These are phyloP conservation scores for Colletotrichum chrysophilum DNA, from an alignment of 2,329 filamentous ascomycete genomes.

Conservation along the genomic window DNA sequence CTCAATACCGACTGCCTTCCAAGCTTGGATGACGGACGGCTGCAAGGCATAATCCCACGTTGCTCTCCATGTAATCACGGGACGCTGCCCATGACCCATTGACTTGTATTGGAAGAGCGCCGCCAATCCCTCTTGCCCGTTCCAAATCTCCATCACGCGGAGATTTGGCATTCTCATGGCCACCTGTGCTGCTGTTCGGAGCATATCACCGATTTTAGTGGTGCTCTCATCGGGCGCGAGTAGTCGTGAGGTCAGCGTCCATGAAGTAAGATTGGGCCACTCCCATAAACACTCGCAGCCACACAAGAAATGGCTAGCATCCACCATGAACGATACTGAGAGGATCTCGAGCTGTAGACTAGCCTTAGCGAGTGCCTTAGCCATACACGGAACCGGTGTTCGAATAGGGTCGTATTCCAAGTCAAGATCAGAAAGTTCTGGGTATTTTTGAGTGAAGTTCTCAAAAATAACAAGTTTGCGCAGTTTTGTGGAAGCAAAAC, in stretches of 20 bases:
- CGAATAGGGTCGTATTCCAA: too few species aligned
- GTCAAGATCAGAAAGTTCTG: neutral
- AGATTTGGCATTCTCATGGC: neutral
- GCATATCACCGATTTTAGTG: neutral
- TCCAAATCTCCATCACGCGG: neutral
- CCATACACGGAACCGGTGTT: too few species aligned
- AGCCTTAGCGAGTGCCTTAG: too few species aligned
- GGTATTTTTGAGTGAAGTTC: neutral
- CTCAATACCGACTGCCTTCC: neutral
- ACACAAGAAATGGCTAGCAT: neutral
- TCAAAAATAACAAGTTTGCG: neutral
- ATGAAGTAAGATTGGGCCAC: neutral
- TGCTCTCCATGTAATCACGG: neutral
- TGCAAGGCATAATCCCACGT: neutral
- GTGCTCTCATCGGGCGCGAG: neutral
- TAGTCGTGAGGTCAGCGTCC: neutral
- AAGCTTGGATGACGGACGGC: neutral
- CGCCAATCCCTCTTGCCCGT: neutral
- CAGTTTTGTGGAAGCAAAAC: too few species aligned
- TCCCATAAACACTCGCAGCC: neutral
- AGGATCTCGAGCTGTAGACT: neutral
- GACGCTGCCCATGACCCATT: neutral
- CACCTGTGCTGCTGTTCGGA: neutral
- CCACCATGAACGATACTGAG: neutral
- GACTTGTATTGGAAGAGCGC: neutral